These are phyloP conservation scores for Fusarium albidum DNA, from an alignment of 2,329 filamentous ascomycete genomes.

Conservation along the genomic window DNA sequence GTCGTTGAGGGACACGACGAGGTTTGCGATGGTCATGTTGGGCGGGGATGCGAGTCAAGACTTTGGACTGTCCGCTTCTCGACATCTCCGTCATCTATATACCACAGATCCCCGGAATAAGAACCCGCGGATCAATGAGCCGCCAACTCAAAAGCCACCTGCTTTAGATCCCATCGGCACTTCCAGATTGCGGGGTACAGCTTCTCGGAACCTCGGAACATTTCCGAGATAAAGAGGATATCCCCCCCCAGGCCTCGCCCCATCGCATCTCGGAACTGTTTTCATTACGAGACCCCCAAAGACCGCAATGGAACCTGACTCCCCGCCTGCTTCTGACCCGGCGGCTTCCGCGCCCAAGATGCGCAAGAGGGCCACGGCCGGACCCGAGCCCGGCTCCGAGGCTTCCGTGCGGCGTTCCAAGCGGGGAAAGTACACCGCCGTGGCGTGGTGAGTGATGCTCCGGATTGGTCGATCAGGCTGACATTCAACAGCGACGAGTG, in stretches of 20 bases:
- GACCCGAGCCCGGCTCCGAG: background rate
- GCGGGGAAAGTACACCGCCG: slow-evolving; percentile 48
- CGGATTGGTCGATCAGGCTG: slow-evolving; percentile 1
- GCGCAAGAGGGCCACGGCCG: slow-evolving; percentile 26
- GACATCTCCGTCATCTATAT: background rate
- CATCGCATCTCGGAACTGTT: slow-evolving; percentile 14
- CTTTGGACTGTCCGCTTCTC: no score
- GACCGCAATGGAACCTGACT: background rate
- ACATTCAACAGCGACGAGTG: slow-evolving; percentile 46
- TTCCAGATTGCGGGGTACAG: background rate
- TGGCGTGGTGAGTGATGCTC: slow-evolving; percentile 44
- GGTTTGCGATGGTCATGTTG: slow-evolving; percentile 40
- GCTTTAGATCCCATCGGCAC: background rate
- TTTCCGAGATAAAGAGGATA: slow-evolving; percentile 22
- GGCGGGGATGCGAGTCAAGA: background rate
- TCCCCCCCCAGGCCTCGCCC: background rate
- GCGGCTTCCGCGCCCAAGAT: slow-evolving; percentile 8
- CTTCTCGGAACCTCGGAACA: slow-evolving; percentile 28
- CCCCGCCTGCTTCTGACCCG: background rate
- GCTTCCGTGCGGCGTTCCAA: slow-evolving; percentile 34
- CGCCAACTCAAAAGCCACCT: background rate
- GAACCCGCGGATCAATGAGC: no score
- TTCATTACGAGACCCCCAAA: no score
- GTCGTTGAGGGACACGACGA: slow-evolving; percentile 30
- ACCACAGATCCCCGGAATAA: background rate